Percentiles rank a stretch among this genome's conserved stretches.
These are phyloP conservation scores for Malus hybrid DNA, from an alignment of 331 rosid genomes.

Conservation along the genomic window DNA sequence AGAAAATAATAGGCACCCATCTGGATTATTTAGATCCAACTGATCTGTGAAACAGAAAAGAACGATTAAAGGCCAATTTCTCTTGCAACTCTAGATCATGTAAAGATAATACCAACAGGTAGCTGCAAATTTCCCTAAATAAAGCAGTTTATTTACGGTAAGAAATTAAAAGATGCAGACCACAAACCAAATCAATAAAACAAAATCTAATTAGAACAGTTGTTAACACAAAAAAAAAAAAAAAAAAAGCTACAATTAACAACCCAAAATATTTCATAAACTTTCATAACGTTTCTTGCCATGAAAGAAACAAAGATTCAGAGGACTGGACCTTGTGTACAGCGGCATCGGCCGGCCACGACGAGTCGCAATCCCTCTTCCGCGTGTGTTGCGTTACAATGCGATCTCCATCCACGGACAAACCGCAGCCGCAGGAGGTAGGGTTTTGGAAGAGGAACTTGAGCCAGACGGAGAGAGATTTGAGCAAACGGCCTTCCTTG, in stretches of 20 bases:
- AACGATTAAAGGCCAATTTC: slow-evolving; percentile 5
- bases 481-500: slow-evolving; percentile 54
- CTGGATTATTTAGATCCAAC: slow-evolving; percentile 3
- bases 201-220: no score
- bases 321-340: slow-evolving; percentile 40
- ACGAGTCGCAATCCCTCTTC: slow-evolving; percentile 47
- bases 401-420: slow-evolving; percentile 20
- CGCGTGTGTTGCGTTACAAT: slow-evolving; percentile 24
- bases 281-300: no score
- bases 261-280: background rate
- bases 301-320: background rate
- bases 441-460: slow-evolving; percentile 79
- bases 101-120: background rate
- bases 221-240: no score
- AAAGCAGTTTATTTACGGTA: no score
- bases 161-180: no score
- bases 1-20: background rate
- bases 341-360: slow-evolving; percentile 36
- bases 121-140: background rate
- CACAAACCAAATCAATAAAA: no score
- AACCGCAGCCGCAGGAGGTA: slow-evolving; percentile 54
- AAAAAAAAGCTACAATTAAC: no score
- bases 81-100: background rate
- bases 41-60: slow-evolving; percentile 32
- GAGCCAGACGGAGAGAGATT: slow-evolving; percentile 80